Conservation (phyloP, 306 rosid species). For the Inga leiocalycina region DNA sequence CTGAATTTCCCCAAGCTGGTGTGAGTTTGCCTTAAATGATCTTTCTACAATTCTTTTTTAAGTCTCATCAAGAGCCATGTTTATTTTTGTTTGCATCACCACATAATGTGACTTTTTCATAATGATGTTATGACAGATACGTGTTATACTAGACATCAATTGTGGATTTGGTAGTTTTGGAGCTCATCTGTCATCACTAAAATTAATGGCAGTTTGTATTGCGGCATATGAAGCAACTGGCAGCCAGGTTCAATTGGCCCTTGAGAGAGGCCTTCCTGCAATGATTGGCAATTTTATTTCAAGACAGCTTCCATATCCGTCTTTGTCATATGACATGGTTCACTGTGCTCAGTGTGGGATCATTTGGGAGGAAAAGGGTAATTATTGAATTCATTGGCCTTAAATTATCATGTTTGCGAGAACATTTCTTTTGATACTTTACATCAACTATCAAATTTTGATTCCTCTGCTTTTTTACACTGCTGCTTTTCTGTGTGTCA, state of each 20-base stretch:
- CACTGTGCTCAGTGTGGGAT: constrained; percentile 97
- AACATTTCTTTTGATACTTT: neutral
- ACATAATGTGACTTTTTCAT: constrained; percentile 27
- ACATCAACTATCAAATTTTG: neutral
- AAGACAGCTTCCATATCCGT: constrained; percentile 91
- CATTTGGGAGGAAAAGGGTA: constrained; percentile 87
- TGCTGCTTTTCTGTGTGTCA: neutral
- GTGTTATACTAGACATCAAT: constrained; percentile 75
- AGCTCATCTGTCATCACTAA: constrained; percentile 83
- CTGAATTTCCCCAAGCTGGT: constrained; percentile 85
- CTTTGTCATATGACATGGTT: constrained; percentile 91
- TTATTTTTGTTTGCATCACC: constrained; percentile 1
- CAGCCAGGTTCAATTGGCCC: constrained; percentile 98
- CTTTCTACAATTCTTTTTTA: neutral
- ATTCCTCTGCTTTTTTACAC: constrained; percentile 13
- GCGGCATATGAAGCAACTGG: constrained; percentile 97
- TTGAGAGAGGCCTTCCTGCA: constrained; percentile 99
- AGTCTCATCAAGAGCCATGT: constrained; percentile 21
- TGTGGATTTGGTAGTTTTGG: constrained; percentile 99
- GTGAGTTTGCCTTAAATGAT: constrained; percentile 52
- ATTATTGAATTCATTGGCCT: constrained; percentile 29
- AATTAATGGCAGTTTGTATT: constrained; percentile 85
- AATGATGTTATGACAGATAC: constrained; percentile 62
- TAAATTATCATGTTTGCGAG: constrained; percentile 25
- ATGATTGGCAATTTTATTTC: constrained; percentile 79